Conservation (phyloP, 495 filamentous ascomycete species). For the Peziza echinospora region DNA sequence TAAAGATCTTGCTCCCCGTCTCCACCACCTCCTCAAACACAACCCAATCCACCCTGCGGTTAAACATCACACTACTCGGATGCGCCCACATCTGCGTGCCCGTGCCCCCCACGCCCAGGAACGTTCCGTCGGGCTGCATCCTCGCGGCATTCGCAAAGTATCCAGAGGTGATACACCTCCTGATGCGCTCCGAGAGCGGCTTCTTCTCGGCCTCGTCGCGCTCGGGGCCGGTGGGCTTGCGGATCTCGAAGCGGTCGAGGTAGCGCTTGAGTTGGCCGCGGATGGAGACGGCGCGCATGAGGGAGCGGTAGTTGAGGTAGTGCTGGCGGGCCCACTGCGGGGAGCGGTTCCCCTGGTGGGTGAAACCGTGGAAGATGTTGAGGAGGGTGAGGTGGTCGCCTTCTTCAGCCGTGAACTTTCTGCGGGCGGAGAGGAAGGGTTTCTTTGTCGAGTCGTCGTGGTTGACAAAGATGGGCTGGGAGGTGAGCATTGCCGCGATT, state of each 20-base stretch:
- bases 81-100: constrained; percentile 64
- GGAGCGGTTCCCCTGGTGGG: constrained; percentile 54
- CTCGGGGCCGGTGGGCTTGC: constrained; percentile 46
- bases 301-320: constrained; percentile 60
- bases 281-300: constrained; percentile 68
- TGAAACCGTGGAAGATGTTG: constrained; percentile 81
- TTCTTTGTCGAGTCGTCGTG: constrained; percentile 58
- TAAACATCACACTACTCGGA: constrained; percentile 89
- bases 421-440: constrained; percentile 42
- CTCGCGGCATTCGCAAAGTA: constrained; percentile 90
- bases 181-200: constrained; percentile 43
- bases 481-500: constrained; percentile 85
- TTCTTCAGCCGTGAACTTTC: constrained; percentile 81
- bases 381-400: constrained; percentile 88
- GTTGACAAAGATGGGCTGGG: constrained; percentile 64
- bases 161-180: constrained; percentile 68
- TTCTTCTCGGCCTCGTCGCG: constrained; percentile 21
- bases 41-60: constrained; percentile 94
- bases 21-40: constrained; percentile 92
- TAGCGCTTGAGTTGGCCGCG: constrained; percentile 69
- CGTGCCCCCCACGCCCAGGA: constrained; percentile 56
- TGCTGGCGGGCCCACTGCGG: constrained; percentile 71
- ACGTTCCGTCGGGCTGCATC: constrained; percentile 89
- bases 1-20: constrained; percentile 71
- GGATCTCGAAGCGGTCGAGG: constrained; percentile 52